A percentile compares a stretch with the other conserved stretches of the same genome.
These are phyloP conservation scores for Pulicaria dysenterica DNA, from an alignment of 129 eudicot species.

Conservation along the genomic window DNA sequence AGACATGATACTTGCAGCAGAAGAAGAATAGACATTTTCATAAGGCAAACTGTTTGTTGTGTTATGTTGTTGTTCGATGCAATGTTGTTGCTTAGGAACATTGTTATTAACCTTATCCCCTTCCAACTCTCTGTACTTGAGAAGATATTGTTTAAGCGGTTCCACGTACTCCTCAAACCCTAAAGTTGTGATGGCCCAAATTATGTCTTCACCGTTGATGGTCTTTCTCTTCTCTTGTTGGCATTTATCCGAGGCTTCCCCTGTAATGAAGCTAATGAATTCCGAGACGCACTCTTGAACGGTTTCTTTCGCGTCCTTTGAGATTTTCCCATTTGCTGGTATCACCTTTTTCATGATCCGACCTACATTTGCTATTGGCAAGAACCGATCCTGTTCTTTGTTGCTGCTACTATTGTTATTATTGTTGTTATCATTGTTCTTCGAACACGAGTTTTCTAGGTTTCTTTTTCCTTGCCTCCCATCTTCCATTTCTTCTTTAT, in stretches of 20 bases:
- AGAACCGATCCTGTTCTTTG: conserved; percentile 73
- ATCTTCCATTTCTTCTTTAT: conserved; percentile 51
- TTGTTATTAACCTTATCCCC: conserved; percentile 55
- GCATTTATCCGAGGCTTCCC: conserved; percentile 80
- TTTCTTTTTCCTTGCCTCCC: conserved; percentile 50
- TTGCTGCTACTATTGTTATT: background rate
- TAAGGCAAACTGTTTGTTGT: conserved; percentile 27
- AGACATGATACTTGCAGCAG: conserved; percentile 47
- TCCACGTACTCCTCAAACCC: conserved; percentile 80
- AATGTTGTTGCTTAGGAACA: conserved; percentile 56
- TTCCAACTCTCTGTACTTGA: conserved; percentile 66
- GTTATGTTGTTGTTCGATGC: conserved; percentile 37
- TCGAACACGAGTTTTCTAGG: conserved; percentile 48
- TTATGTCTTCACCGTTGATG: conserved; percentile 74
- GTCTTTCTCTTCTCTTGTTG: conserved; percentile 81
- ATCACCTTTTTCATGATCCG: conserved; percentile 77
- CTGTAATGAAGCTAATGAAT: conserved; percentile 75
- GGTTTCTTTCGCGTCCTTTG: conserved; percentile 77
- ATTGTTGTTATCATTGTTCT: conserved; percentile 29
- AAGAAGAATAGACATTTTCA: conserved; percentile 47
- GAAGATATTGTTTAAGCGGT: conserved; percentile 64
- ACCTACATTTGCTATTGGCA: conserved; percentile 80
- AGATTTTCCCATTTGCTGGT: conserved; percentile 70
- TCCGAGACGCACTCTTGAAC: conserved; percentile 87
- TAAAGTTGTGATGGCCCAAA: conserved; percentile 72